Base-by-base conservation (phyloP, 2,329 filamentous ascomycete species). In the Juglanconis juglandina region DNA sequence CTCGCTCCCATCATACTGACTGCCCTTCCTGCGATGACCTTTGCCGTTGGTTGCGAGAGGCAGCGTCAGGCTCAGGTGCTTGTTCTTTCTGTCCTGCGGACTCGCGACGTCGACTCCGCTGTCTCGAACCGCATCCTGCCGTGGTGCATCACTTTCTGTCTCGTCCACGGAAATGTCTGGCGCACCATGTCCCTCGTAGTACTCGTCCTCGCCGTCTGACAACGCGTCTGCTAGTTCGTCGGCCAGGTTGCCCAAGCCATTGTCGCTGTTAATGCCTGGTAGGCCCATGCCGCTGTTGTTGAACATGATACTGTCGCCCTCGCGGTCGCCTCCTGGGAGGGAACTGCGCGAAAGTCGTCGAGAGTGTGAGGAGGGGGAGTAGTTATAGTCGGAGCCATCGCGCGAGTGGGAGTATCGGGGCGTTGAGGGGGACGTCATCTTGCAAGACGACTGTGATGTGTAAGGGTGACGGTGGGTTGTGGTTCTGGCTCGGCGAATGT, bases 141-240 rank as follows among this genome's bases (percentile, higher is more conserved):
- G 64, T 14, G 68, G 66, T 33, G 50, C 53, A 34, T 55, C 46
- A 9, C 33, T 32, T 11, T 56, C 65, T 5, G 61, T 66, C 17
- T 53, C 32, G n/a, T 53, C 66, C 34, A 77, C 70, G 63, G 70
- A 74, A 69, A 77, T 75, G 57, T 74, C 75, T 5, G 75, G 74
- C 35, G 68, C 56, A 24, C 66, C 69, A 50, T 68, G 65, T 53
- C 81, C 77, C 59, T 76, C 76, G 53, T 80, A 78, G 39, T 82
- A 80, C 24, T 81, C 82, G n/a, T 78, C 80, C 44, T 87, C 85
- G 46, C 85, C 86, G 59, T 83, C 85, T 8, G 86, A 88, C 39
- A 89, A 85, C 4, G 87, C 87, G 68, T 90, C 89, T 1, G 88
- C 91, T 52, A 95, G 77, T 73, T 95, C 91, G 73, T 94, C 91